A percentile compares a stretch with the other conserved stretches of the same genome.
phyloP scores from a whole-genome alignment of 768 basidiomycete genomes.

The Auricularia heimuer region DNA sequence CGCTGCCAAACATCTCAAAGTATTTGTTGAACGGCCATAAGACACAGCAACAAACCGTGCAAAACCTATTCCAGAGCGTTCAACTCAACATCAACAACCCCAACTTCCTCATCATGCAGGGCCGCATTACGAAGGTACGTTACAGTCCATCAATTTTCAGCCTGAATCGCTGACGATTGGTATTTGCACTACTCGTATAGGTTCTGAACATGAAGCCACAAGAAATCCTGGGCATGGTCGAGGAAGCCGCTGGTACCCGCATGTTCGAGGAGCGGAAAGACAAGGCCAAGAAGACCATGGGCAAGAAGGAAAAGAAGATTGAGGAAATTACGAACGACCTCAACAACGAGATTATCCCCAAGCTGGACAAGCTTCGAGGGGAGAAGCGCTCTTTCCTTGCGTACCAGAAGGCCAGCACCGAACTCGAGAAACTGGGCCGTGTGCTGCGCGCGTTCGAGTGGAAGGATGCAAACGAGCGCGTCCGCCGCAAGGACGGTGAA shows the following conservation, averaged over 20 bases:
- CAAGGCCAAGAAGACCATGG: slow-evolving; percentile 92
- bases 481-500: slow-evolving; percentile 45
- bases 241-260: slow-evolving; percentile 95
- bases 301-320: slow-evolving; percentile 93
- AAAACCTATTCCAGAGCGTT: slow-evolving; percentile 90
- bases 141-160: too few species aligned
- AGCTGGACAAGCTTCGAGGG: slow-evolving; percentile 77
- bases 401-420: slow-evolving; percentile 80
- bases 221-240: slow-evolving; percentile 97
- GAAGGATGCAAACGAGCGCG: slow-evolving; percentile 48
- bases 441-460: slow-evolving; percentile 85
- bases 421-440: slow-evolving; percentile 78
- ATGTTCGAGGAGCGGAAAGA: slow-evolving; percentile 99
- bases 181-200: slow-evolving; percentile 22
- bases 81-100: slow-evolving; percentile 99
- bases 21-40: slow-evolving; percentile 97
- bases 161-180: not conserved
- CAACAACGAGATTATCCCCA: slow-evolving; percentile 86
- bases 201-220: slow-evolving; percentile 96
- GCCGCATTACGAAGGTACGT: slow-evolving; percentile 89
- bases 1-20: slow-evolving; percentile 86
- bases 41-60: slow-evolving; percentile 71
- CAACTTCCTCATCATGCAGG: slow-evolving; percentile 99
- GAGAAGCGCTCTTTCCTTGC: slow-evolving; percentile 85
- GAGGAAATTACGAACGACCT: slow-evolving; percentile 77